Evolutionary conservation across 805 yeast genomes (phyloP), one percentile per base, ranked within the genome.

Genomic region (Wickerhamiella hasegawae): DNA sequence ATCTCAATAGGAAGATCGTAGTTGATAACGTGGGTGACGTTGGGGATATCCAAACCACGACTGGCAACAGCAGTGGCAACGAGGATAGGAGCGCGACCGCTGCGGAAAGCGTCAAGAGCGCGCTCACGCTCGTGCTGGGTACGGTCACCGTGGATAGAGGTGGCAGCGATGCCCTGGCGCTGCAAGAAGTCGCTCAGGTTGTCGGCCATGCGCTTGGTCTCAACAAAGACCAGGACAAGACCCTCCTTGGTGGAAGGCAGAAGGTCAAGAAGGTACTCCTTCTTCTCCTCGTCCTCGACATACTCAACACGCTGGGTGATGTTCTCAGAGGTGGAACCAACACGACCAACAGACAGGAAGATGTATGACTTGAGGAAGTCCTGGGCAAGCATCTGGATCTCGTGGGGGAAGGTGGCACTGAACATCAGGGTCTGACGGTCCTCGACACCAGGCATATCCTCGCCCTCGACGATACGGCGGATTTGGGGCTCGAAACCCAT

Each of bases 401-500:
- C 96, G 53, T 76, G 73, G 48, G 99, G 98, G 93, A 90, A 90
- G 45, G 99, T 90, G 51, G 98, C 99, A 26, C 95, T 82, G 66
- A 90, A 90, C 94, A 90, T 82, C 53, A 90, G 73, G 27, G 99
- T 90, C 67, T 90, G 98, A 68, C 99, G 79, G 52, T 78, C 70
- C 41, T 71, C 66, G 38, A 81, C 92, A 45, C 68, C 75, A 43
- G 99, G 96, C 98, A 90, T 90, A 60, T 84, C 97, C 68, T 92
- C 85, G 47, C 80, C 93, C 63, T 87, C 92, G 43, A 90, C 98
- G 55, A 90, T 87, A 60, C 84, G 80, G 73, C 98, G 82, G 58
- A 90, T 90, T 71, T 90, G 98, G 46, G 96, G 96, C 69, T 90
- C 98, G 67, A 90, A 90, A 72, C 98, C 98, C 97, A 90, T 90